These are phyloP conservation scores for Trichomonas gallinae DNA, from an alignment of 208 protist genomes.

Conservation along the genomic window DNA sequence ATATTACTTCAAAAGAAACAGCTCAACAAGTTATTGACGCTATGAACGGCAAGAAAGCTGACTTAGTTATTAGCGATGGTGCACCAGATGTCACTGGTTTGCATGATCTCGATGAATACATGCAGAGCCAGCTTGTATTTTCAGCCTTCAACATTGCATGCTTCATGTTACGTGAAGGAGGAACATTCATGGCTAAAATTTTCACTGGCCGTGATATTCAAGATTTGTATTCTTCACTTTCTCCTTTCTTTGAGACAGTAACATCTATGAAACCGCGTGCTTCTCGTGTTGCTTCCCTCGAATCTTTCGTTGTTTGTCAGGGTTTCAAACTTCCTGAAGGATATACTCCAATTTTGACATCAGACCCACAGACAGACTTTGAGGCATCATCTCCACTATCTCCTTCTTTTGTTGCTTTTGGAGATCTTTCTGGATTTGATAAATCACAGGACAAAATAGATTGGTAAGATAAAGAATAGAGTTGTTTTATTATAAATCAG, in stretches of 20 bases:
- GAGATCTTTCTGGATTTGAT: slow-evolving; percentile 21
- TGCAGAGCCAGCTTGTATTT: slow-evolving; percentile 88
- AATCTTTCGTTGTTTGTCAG: slow-evolving; percentile 19
- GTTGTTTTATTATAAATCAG: background rate
- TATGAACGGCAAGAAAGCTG: slow-evolving; percentile 68
- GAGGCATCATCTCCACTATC: background rate
- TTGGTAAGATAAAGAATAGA: background rate
- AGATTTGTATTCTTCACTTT: background rate
- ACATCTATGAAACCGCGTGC: background rate
- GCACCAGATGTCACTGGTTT: slow-evolving; percentile 93
- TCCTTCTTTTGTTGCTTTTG: slow-evolving; percentile 15
- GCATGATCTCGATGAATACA: slow-evolving; percentile 92
- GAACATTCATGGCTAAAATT: slow-evolving; percentile 79
- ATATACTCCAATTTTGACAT: slow-evolving; percentile 5
- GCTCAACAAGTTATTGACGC: slow-evolving; percentile 65
- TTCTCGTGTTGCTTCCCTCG: background rate
- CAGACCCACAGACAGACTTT: background rate
- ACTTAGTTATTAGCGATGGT: slow-evolving; percentile 94
- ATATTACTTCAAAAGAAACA: slow-evolving; percentile 68
- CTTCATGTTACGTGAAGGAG: slow-evolving; percentile 62
- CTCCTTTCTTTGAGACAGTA: background rate
- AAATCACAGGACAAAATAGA: background rate
- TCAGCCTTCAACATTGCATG: slow-evolving; percentile 90
- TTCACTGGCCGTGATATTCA: slow-evolving; percentile 72
- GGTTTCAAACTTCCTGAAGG: background rate